A percentile compares a stretch with the other conserved stretches of the same genome.
Conservation (phyloP, 1,284 basidiomycete species). For the Vanrija pseudolonga region DNA sequence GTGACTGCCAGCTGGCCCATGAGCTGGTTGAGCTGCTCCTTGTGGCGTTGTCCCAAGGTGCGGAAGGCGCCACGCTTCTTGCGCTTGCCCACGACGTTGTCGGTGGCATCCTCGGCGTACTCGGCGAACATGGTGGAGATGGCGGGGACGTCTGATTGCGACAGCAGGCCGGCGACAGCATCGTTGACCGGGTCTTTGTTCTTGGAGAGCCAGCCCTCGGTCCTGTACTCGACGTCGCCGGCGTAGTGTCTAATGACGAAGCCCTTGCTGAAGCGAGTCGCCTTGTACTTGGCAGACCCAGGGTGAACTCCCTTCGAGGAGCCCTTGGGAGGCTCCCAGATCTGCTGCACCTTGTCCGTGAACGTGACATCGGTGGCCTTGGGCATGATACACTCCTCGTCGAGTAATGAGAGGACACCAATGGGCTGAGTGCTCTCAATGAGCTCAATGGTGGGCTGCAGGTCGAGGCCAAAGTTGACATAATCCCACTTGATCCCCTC, state of each 20-base stretch:
- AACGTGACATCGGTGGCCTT: conserved; percentile 94
- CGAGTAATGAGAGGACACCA: conserved; percentile 88
- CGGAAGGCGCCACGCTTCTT: conserved; percentile 96
- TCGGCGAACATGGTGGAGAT: conserved; percentile 82
- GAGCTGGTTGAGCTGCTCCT: conserved; percentile 87
- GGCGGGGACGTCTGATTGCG: conserved; percentile 76
- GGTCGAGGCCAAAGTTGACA: conserved; percentile 95
- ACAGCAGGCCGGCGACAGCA: conserved; percentile 85
- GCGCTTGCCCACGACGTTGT: conserved; percentile 59
- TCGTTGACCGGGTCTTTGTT: conserved; percentile 99
- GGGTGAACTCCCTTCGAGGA: conserved; percentile 52
- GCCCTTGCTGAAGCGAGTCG: conserved; percentile 85
- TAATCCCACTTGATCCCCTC: conserved; percentile 99
- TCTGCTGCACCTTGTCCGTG: conserved; percentile 71
- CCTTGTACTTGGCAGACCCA: conserved; percentile 77
- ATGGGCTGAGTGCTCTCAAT: conserved; percentile 75
- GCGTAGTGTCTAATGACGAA: conserved; percentile 97
- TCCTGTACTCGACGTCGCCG: conserved; percentile 92
- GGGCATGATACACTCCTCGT: conserved; percentile 99
- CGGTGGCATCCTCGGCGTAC: conserved; percentile 59
- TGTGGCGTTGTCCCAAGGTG: conserved; percentile 92
- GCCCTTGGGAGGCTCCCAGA: conserved; percentile 42
- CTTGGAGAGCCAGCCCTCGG: conserved; percentile 97
- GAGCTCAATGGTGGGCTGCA: conserved; percentile 97
- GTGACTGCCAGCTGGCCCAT: conserved; percentile 91